Base-by-base conservation (phyloP, 345 rosid genomes). In the Murraya paniculata region DNA sequence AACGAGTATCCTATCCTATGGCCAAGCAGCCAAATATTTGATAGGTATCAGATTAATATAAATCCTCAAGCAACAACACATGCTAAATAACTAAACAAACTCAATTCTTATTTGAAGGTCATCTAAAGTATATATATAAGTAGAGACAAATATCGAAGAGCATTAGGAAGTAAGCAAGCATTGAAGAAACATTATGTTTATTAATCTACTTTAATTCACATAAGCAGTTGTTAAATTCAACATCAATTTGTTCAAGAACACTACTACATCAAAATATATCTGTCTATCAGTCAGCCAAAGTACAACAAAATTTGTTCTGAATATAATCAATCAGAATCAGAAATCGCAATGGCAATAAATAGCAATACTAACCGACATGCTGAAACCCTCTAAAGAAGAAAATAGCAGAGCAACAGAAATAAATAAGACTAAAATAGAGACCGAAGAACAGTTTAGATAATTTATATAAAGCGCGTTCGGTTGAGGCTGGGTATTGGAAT, bases 311-410 rank as follows among this genome's bases (percentile, higher is more conserved):
- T 18, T 25, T 14, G 38, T 50, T 60, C 68, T n/a, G 59, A 58
- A 16, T 6, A 24, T 59, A 31, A 27, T 50, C 24, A 30, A 48
- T 53, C 74, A 71, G 56, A 72, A 11, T 35, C 14, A 9, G 16
- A 72, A n/a, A 22, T 24, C 39, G 28, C 18, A 27, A 74, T 45
- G 22, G 30, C 7, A 41, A 62, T 14, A 22, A 13, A 24, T 21
- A 60, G 64, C 60, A 11, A 75, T 21, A 76, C 85, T 66, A 10
- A 82, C 85, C 82, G 85, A 72, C 85, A 82, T 76, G 82, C 50
- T 38, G 71, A 57, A 64, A 19, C 38, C 74, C 48, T 71, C 16
- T 7, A 48, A 21, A 28, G 30, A 60, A 78, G 31, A 69, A 48
- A 30, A 62, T 67, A 55, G 60, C 45, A 25, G 27, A 14, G 36